Base-by-base conservation (phyloP, 1,284 basidiomycete genomes). In the Ceratorhiza oryzae-sativae region DNA sequence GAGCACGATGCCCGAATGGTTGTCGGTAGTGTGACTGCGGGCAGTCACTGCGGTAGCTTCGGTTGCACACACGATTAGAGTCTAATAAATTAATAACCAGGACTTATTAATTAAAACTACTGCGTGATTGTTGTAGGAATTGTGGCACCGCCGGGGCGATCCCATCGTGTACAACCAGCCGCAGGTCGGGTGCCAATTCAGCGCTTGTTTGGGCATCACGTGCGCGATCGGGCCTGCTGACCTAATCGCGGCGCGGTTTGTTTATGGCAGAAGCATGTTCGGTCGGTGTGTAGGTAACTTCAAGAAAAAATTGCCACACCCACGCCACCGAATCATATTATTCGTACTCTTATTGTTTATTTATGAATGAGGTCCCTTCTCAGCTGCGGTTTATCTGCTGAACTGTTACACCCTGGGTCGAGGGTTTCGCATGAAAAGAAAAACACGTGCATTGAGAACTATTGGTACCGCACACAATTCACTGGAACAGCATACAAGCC, bases 401-500 rank as follows among this genome's bases (percentile, higher is more conserved):
- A 53, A 53, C 30, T 30, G 10, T 10, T 10, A 3, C 20, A 18
- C 27, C 27, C 49, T 53, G 49, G 49, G 49, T 30, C 49, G 23
- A 53, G 49, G 49, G 49, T 53, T 49, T 25, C 27, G 10, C 25
- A 30, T 25, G 23, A n/a, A 30, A n/a, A 46, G 34, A n/a, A 39
- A 53, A 67, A 55, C 34, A 36, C 25, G 49, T 61, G 30, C 41
- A 67, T 67, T 46, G 62, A 39, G 39, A 36, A 48, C 46, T 41
- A 36, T 67, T 18, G 23, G 48, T 67, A 67, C 62, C 15, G 62
- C 55, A 67, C 62, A 67, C 49, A 13, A 25, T 67, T 51, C 62
- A 55, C 46, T 34, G 49, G 48, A 67, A 39, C 48, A 51, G 36
- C 23, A 53, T 20, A 63, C 34, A 67, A 42, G 18, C 32, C 62